phyloP scores from a whole-genome alignment of 345 rosid genomes.

The Aethionema arabicum region DNA sequence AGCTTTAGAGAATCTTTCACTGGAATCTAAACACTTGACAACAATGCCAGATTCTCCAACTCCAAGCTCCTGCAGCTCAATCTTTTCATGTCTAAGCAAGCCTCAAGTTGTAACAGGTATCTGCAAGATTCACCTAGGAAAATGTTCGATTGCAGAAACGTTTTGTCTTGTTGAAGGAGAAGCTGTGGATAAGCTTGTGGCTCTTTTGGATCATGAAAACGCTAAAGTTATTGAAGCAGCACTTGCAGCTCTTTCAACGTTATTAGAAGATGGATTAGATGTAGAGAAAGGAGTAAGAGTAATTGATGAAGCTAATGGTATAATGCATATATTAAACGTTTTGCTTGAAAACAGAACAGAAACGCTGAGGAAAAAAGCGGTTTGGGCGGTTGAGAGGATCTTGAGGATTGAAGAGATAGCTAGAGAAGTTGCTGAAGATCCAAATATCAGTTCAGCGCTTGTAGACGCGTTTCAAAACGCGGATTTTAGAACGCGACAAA shows the following conservation, averaged over 20 bases:
- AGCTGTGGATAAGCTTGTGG: slow-evolving; percentile 66
- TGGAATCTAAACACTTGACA: slow-evolving; percentile 64
- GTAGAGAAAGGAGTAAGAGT: slow-evolving; percentile 56
- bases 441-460: slow-evolving; percentile 70
- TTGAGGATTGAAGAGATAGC: slow-evolving; percentile 79
- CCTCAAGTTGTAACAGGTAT: slow-evolving; percentile 62
- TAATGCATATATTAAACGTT: slow-evolving; percentile 52
- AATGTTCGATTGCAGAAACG: slow-evolving; percentile 70
- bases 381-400: slow-evolving; percentile 84
- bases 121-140: slow-evolving; percentile 79
- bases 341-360: slow-evolving; percentile 57
- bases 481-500: slow-evolving; percentile 66
- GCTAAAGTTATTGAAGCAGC: slow-evolving; percentile 79
- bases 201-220: slow-evolving; percentile 72
- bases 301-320: slow-evolving; percentile 49
- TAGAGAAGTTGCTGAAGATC: slow-evolving; percentile 66
- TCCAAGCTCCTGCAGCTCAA: slow-evolving; percentile 51
- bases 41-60: slow-evolving; percentile 67
- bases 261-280: slow-evolving; percentile 73
- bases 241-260: slow-evolving; percentile 72
- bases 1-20: slow-evolving; percentile 87
- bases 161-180: slow-evolving; percentile 77
- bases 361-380: slow-evolving; percentile 61
- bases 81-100: slow-evolving; percentile 75
- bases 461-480: slow-evolving; percentile 83